A percentile compares a stretch with the other conserved stretches of the same genome.
Conservation (phyloP, 768 basidiomycete species). For the Suillus ampliporus region DNA sequence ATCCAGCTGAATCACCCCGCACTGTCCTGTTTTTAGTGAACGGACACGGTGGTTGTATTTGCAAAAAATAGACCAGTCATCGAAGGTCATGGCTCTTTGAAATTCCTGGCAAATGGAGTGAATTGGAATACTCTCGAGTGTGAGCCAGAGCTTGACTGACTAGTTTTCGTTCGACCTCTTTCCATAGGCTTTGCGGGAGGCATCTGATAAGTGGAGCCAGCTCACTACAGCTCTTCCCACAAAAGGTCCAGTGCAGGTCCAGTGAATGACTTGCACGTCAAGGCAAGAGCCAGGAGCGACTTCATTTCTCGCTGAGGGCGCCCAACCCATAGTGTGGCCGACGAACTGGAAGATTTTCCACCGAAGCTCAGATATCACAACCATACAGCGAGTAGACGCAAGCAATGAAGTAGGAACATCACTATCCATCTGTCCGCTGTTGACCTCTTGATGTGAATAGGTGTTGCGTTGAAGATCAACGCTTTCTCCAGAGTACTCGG, state of each 20-base stretch:
- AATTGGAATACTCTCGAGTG: not conserved
- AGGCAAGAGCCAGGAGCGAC: slow-evolving; percentile 20
- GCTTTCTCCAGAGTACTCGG: not conserved
- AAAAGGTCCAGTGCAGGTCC: slow-evolving; percentile 11
- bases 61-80: slow-evolving; percentile 35
- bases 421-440: no score
- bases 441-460: not conserved
- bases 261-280: slow-evolving; percentile 14
- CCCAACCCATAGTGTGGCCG: no score
- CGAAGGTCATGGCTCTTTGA: slow-evolving; percentile 31
- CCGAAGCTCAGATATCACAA: not conserved
- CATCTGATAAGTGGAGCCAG: slow-evolving; percentile 8
- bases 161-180: not conserved
- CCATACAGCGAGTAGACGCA: not conserved
- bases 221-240: slow-evolving; percentile 3
- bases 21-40: not conserved
- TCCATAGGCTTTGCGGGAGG: slow-evolving; percentile 7
- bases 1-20: no score
- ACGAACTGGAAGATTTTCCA: not conserved
- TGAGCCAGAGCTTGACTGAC: not conserved
- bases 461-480: not conserved
- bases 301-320: not conserved
- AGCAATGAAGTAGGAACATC: not conserved
- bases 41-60: slow-evolving; percentile 30
- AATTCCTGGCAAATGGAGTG: slow-evolving; percentile 20